Conservation (phyloP, 2,329 filamentous ascomycete species). For the Sclerotinia spermophila region DNA sequence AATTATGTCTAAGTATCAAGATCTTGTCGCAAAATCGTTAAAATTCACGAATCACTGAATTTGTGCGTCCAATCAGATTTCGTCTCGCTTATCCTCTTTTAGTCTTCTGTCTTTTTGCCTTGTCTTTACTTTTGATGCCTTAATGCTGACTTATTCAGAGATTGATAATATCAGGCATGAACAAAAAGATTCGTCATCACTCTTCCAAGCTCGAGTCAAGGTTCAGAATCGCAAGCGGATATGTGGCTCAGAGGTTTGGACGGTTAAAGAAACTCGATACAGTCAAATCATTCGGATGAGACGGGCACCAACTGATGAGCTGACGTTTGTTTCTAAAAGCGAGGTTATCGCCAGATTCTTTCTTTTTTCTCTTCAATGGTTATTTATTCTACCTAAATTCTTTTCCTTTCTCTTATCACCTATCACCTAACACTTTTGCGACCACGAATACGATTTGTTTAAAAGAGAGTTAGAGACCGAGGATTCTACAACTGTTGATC, state of each 20-base stretch:
- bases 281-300: not conserved
- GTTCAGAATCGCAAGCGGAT: not conserved
- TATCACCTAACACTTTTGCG: not conserved
- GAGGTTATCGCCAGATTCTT: slow-evolving; percentile 10
- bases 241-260: not conserved
- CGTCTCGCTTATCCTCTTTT: slow-evolving; percentile 16
- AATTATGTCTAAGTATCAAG: slow-evolving; percentile 13
- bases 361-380: not conserved
- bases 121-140: not conserved
- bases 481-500: not conserved
- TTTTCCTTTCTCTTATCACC: not conserved
- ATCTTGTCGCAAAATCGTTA: slow-evolving; percentile 7
- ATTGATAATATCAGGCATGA: not conserved
- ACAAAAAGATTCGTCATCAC: not conserved
- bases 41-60: slow-evolving; percentile 13
- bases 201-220: not conserved
- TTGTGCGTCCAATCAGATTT: slow-evolving; percentile 17
- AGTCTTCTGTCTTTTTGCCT: not conserved
- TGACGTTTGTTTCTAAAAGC: slow-evolving; percentile 6
- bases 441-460: not conserved
- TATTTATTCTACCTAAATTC: not conserved
- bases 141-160: not conserved
- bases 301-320: slow-evolving; percentile 3
- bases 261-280: not conserved
- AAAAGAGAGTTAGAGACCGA: not conserved